Percentiles rank a stretch among this genome's conserved stretches.
These are phyloP conservation scores for Bacidia gigantensis DNA, from an alignment of 495 filamentous ascomycete species.

Conservation along the genomic window DNA sequence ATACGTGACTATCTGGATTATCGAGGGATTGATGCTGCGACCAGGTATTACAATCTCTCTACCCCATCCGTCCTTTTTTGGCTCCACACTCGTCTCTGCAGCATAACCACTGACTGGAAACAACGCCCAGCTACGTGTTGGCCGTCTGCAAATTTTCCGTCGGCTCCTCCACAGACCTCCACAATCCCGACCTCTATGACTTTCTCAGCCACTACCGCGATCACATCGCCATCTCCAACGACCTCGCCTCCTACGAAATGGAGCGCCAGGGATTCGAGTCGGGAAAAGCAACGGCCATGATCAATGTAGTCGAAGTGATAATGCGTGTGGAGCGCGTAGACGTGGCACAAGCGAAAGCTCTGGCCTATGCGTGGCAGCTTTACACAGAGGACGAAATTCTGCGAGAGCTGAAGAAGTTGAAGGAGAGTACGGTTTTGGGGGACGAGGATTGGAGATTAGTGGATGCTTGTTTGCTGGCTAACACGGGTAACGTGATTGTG, in stretches of 20 bases:
- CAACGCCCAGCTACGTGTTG: no score
- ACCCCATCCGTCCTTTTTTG: no score
- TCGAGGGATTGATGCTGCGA: no score
- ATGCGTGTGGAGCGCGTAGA: neutral
- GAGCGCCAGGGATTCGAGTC: slow-evolving; percentile 8
- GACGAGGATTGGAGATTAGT: no score
- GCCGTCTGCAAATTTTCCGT: slow-evolving; percentile 10
- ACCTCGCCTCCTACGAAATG: slow-evolving; percentile 14
- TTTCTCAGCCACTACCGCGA: slow-evolving; percentile 9
- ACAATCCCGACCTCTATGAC: neutral
- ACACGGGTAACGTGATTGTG: no score
- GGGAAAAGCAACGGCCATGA: slow-evolving; percentile 6
- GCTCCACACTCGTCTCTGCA: neutral
- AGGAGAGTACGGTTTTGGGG: no score
- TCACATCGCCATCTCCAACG: slow-evolving; percentile 13
- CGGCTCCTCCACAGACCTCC: slow-evolving; percentile 6
- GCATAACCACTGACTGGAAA: no score
- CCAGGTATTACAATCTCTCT: neutral
- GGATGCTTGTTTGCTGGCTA: no score
- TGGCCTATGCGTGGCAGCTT: slow-evolving; percentile 11
- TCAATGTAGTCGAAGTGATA: slow-evolving; percentile 15
- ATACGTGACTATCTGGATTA: no score
- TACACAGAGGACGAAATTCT: slow-evolving; percentile 12
- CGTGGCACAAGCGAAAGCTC: slow-evolving; percentile 1
- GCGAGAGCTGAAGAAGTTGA: no score